A percentile compares a stretch with the other conserved stretches of the same genome.
Conservation (phyloP, 495 filamentous ascomycete species). For the Trichoderma gamsii region DNA sequence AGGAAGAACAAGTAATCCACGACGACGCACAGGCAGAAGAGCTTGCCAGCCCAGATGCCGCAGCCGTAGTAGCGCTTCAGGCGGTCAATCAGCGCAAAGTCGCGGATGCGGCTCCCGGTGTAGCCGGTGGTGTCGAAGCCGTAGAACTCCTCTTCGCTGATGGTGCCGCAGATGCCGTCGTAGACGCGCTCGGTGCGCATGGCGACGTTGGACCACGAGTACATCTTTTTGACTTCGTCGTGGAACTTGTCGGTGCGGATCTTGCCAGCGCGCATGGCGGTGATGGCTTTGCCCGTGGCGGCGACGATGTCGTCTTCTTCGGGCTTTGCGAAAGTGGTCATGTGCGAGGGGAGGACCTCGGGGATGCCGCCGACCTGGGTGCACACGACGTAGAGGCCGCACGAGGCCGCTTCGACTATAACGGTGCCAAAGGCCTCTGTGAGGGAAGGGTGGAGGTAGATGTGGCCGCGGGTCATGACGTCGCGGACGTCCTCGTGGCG, state of each 20-base stretch:
- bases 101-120: conserved; percentile 69
- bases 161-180: conserved; percentile 76
- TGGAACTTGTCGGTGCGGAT: conserved; percentile 92
- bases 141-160: conserved; percentile 82
- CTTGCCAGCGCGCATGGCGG: conserved; percentile 68
- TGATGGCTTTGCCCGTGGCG: conserved; percentile 78
- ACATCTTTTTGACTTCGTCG: conserved; percentile 95
- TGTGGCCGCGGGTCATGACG: conserved; percentile 97
- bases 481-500: conserved; percentile 94
- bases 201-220: conserved; percentile 94
- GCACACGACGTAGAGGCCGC: conserved; percentile 91
- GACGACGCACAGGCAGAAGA: conserved; percentile 91
- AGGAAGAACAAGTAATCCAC: conserved; percentile 88
- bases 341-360: conserved; percentile 86
- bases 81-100: conserved; percentile 87
- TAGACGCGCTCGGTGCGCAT: conserved; percentile 91
- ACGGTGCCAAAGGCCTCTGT: conserved; percentile 98
- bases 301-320: conserved; percentile 86
- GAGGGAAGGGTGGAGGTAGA: conserved; percentile 89
- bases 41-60: conserved; percentile 97
- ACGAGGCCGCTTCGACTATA: conserved; percentile 92
- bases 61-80: conserved; percentile 97
- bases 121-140: conserved; percentile 67
- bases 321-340: conserved; percentile 89
- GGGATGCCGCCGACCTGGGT: conserved; percentile 95